Evolutionary conservation across 2,329 filamentous ascomycete species (phyloP).

Genomic region (Xylaria sp.): DNA sequence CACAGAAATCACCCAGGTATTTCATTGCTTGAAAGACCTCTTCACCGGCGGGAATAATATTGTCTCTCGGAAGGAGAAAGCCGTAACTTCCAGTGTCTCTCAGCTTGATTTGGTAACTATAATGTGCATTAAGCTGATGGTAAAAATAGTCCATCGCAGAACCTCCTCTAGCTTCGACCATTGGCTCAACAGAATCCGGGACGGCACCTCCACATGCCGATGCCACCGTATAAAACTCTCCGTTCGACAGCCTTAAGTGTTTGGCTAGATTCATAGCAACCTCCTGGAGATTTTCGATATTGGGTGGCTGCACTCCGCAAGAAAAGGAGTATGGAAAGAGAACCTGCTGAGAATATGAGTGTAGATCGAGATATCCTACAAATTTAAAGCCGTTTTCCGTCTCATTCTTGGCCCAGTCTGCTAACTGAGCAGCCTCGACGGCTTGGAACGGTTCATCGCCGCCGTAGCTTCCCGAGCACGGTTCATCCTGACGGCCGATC

Average conservation of each 20-base stretch:
- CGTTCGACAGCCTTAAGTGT: constrained; percentile 82
- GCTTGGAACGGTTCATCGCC: constrained; percentile 86
- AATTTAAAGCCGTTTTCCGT: constrained; percentile 77
- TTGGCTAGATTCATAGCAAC: constrained; percentile 88
- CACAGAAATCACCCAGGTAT: constrained; percentile 79
- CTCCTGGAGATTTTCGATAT: constrained; percentile 91
- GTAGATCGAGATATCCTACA: constrained; percentile 87
- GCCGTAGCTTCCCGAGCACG: constrained; percentile 90
- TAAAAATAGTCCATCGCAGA: constrained; percentile 96
- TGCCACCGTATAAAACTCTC: constrained; percentile 78
- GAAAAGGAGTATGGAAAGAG: constrained; percentile 92
- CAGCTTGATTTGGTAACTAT: constrained; percentile 93
- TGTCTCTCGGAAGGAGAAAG: constrained; percentile 85
- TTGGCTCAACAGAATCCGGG: constrained; percentile 52
- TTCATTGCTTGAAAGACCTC: constrained; percentile 86
- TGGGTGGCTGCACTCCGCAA: constrained; percentile 80
- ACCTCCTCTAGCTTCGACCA: constrained; percentile 79
- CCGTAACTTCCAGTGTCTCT: constrained; percentile 94
- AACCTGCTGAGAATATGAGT: constrained; percentile 95
- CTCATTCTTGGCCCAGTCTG: constrained; percentile 85
- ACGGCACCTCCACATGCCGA: constrained; percentile 89
- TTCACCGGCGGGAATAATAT: constrained; percentile 89
- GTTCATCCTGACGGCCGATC: constrained; percentile 72
- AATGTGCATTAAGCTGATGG: constrained; percentile 82
- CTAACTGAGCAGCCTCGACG: constrained; percentile 77